These are phyloP conservation scores for Acarospora socialis DNA, from an alignment of 2,329 filamentous ascomycete species.

Conservation along the genomic window DNA sequence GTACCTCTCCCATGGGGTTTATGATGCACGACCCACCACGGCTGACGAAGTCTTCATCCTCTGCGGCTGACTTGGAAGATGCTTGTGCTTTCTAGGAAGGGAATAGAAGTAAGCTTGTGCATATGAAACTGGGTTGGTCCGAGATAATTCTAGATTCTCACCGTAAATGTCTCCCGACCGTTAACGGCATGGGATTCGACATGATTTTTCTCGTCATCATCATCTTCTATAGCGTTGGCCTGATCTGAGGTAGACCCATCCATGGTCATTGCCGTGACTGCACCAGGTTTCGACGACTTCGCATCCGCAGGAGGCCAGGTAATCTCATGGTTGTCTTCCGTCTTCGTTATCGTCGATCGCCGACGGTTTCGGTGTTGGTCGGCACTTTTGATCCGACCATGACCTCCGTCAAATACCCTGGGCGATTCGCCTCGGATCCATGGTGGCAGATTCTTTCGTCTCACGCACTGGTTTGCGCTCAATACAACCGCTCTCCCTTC, in stretches of 20 bases:
- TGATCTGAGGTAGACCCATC: conserved; percentile 6
- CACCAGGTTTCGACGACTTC: conserved; percentile 33
- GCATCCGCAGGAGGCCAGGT: conserved; percentile 22
- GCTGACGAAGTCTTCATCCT: conserved; percentile 40
- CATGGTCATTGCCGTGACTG: conserved; percentile 2
- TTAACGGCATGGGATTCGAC: too few species aligned
- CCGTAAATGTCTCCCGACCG: too few species aligned
- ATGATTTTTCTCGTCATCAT: too few species aligned
- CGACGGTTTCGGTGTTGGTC: conserved; percentile 10
- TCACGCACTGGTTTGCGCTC: conserved; percentile 70
- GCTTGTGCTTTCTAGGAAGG: too few species aligned
- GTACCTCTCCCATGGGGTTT: conserved; percentile 61
- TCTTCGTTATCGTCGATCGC: conserved; percentile 20
- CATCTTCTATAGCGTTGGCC: neutral
- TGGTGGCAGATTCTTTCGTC: conserved; percentile 39
- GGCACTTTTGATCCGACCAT: conserved; percentile 1
- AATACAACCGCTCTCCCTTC: conserved; percentile 80
- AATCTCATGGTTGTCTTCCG: conserved; percentile 33
- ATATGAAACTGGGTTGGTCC: too few species aligned
- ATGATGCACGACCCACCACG: conserved; percentile 74
- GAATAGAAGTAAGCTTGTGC: too few species aligned
- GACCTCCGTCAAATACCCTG: conserved; percentile 1
- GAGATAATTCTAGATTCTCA: too few species aligned
- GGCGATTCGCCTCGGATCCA: conserved; percentile 42
- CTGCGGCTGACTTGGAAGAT: conserved; percentile 4